A percentile compares a stretch with the other conserved stretches of the same genome.
Conservation (phyloP, 2,329 filamentous ascomycete species). For the Camptophora hylomeconis region DNA sequence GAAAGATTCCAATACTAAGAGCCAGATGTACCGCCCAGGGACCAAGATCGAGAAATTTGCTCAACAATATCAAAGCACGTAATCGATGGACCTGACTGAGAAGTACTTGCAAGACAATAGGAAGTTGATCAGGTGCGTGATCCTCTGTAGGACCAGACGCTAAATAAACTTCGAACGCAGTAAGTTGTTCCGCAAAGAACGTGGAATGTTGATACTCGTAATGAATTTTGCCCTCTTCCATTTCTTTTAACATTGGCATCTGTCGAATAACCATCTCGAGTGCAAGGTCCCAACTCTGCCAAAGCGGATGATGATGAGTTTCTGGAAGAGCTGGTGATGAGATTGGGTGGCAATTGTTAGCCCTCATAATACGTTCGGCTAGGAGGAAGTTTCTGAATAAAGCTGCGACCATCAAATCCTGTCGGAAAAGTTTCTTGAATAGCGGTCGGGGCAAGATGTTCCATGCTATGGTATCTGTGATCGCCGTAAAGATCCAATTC, state of each 20-base stretch:
- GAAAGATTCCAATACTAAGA: constrained; percentile 94
- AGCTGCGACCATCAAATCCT: constrained; percentile 98
- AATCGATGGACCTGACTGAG: constrained; percentile 91
- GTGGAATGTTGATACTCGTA: constrained; percentile 91
- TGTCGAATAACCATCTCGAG: constrained; percentile 91
- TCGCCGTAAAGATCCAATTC: constrained; percentile 99
- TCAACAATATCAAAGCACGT: constrained; percentile 77
- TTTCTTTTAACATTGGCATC: constrained; percentile 66
- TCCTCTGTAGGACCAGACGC: constrained; percentile 70
- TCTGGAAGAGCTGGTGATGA: constrained; percentile 86
- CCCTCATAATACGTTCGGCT: constrained; percentile 88
- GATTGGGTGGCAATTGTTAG: constrained; percentile 89
- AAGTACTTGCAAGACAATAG: constrained; percentile 89
- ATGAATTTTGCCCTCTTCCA: constrained; percentile 58
- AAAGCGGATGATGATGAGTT: constrained; percentile 86
- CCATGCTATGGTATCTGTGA: constrained; percentile 98
- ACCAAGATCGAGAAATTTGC: constrained; percentile 85
- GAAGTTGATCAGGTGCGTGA: constrained; percentile 84
- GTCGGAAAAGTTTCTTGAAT: constrained; percentile 93
- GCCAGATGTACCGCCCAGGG: constrained; percentile 98
- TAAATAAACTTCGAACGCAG: constrained; percentile 92
- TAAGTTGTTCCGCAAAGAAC: constrained; percentile 95
- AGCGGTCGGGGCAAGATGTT: constrained; percentile 79
- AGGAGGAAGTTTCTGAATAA: constrained; percentile 92
- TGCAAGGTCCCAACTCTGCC: constrained; percentile 95